Conservation (phyloP, 331 rosid species). For the Quercus tomentella region DNA sequence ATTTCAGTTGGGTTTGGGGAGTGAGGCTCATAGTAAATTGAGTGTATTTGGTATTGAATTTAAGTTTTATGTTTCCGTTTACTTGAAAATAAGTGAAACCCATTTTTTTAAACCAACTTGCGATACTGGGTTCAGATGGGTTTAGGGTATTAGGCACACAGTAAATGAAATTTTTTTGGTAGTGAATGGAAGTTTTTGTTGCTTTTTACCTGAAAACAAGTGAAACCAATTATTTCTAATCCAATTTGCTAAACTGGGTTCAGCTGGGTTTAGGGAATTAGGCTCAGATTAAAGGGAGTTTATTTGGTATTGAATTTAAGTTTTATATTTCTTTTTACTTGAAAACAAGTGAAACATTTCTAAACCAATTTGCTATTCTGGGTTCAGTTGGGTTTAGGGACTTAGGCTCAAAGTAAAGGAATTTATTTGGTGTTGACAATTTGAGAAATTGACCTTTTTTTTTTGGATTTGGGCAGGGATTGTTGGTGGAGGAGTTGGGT, state of each 20-base stretch:
- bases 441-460: neutral
- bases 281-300: neutral
- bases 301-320: neutral
- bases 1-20: neutral
- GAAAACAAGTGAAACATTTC: neutral
- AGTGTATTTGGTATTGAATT: neutral
- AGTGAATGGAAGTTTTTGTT: neutral
- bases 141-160: neutral
- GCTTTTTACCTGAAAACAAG: neutral
- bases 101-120: neutral
- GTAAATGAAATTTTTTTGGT: neutral
- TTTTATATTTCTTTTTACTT: neutral
- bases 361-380: neutral
- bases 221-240: neutral
- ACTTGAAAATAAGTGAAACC: neutral
- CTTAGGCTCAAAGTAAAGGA: neutral
- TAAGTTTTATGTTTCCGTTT: neutral
- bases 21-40: neutral
- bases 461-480: constrained; percentile 42
- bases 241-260: neutral
- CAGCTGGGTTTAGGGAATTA: neutral
- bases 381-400: neutral
- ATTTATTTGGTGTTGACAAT: neutral
- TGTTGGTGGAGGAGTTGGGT: constrained; percentile 80
- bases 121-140: neutral